Percentiles rank a stretch among this genome's conserved stretches.
Evolutionary conservation across 495 filamentous ascomycete species (phyloP).

Genomic region (Paragyromitra xinjiangensis): DNA sequence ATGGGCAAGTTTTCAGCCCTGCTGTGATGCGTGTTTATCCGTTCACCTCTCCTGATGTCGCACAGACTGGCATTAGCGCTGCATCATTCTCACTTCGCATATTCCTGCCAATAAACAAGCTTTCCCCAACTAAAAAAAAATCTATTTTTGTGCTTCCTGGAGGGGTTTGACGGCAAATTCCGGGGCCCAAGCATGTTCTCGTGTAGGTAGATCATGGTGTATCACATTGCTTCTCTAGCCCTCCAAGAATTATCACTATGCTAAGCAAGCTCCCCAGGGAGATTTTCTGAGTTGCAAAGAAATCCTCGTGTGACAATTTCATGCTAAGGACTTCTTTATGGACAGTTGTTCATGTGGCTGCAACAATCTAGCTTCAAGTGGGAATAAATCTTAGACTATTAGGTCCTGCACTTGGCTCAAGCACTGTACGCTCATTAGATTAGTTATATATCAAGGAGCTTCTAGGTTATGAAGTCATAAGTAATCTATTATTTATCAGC

Average conservation of each 20-base stretch:
- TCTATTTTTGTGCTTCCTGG: background rate
- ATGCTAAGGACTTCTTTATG: too few species aligned
- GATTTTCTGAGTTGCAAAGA: too few species aligned
- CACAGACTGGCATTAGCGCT: background rate
- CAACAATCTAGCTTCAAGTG: background rate
- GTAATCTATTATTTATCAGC: background rate
- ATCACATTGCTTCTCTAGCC: background rate
- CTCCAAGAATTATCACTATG: background rate
- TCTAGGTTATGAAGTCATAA: background rate
- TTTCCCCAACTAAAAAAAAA: background rate
- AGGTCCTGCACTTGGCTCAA: background rate
- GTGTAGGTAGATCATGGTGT: background rate
- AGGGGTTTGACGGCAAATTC: background rate
- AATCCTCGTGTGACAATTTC: too few species aligned
- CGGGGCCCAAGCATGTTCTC: background rate
- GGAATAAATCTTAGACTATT: background rate
- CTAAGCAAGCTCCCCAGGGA: too few species aligned
- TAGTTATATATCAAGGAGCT: background rate
- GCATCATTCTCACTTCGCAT: background rate
- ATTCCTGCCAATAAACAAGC: background rate
- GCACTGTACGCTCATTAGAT: background rate
- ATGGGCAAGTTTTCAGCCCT: background rate
- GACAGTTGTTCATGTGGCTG: too few species aligned
- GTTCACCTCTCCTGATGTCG: background rate
- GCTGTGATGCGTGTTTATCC: background rate